Evolutionary conservation across 75 land plant genomes (phyloP).

Genomic region (Isoetes taiwanensis): DNA sequence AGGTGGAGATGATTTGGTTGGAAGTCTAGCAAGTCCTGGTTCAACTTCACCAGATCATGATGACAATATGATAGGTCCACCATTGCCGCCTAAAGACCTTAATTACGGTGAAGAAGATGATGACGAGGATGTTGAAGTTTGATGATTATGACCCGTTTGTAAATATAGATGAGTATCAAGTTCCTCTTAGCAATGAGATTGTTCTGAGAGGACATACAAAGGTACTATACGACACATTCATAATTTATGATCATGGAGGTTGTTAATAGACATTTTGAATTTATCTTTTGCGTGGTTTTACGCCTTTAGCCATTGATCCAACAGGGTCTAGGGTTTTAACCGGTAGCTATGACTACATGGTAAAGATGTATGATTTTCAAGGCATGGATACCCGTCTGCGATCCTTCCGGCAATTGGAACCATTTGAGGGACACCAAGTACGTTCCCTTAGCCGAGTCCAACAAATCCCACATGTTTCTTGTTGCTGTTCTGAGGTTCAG

Average conservation of each 20-base stretch:
- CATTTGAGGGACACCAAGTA: slow-evolving; percentile 92
- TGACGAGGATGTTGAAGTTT: slow-evolving; percentile 17
- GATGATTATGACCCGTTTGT: slow-evolving; percentile 19
- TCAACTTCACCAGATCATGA: not conserved
- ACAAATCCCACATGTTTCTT: too few species aligned
- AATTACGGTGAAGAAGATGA: not conserved
- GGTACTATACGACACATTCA: too few species aligned
- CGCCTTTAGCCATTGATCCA: slow-evolving; percentile 89
- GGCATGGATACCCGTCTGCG: slow-evolving; percentile 85
- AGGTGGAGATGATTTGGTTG: not conserved
- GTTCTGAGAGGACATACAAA: slow-evolving; percentile 84
- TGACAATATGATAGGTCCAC: not conserved
- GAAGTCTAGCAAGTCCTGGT: not conserved
- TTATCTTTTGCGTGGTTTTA: slow-evolving; percentile 65
- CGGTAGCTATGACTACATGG: slow-evolving; percentile 87
- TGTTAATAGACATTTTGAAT: too few species aligned
- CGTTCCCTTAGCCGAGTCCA: slow-evolving; percentile 91
- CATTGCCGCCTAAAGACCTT: slow-evolving; percentile 20
- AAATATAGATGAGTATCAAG: slow-evolving; percentile 32
- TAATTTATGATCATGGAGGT: too few species aligned
- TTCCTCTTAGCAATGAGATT: slow-evolving; percentile 89
- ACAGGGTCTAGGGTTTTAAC: slow-evolving; percentile 93
- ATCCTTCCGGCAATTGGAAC: slow-evolving; percentile 90
- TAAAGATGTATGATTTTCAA: slow-evolving; percentile 98
- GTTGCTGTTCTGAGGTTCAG: too few species aligned